These are phyloP conservation scores for Hypoxylon fuscum DNA, from an alignment of 495 filamentous ascomycete species.

Conservation along the genomic window DNA sequence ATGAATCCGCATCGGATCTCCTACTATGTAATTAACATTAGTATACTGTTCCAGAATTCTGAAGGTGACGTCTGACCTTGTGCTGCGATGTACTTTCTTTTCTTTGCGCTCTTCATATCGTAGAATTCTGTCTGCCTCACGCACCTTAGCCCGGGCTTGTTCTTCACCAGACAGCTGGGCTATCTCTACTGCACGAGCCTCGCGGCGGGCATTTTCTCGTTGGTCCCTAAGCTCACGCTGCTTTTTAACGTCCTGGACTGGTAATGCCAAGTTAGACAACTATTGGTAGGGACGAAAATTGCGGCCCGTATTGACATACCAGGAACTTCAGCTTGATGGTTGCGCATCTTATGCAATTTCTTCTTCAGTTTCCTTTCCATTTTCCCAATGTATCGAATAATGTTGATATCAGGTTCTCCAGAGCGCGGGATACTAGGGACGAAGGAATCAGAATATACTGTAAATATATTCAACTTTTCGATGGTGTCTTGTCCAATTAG, in stretches of 20 bases:
- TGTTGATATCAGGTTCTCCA: neutral
- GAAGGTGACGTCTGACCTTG: neutral
- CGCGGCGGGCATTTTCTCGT: neutral
- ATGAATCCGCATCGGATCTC: too few relatives aligned
- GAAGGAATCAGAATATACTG: neutral
- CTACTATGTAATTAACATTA: too few relatives aligned
- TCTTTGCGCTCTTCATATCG: conserved; percentile 1
- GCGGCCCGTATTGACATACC: too few relatives aligned
- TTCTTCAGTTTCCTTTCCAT: neutral
- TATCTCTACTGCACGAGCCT: neutral
- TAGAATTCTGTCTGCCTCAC: neutral
- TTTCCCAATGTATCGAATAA: neutral
- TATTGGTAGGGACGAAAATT: too few relatives aligned
- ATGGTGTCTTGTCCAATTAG: neutral
- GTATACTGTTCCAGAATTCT: too few relatives aligned
- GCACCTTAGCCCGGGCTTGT: neutral
- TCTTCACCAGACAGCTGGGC: neutral
- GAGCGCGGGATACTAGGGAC: neutral
- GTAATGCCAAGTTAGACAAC: too few relatives aligned
- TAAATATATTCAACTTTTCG: neutral
- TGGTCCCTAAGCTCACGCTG: neutral
- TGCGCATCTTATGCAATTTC: neutral
- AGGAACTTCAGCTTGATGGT: neutral
- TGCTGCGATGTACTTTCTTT: too few relatives aligned
- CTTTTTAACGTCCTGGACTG: too few relatives aligned